Conservation (phyloP, 768 basidiomycete species). For the Suillus bovinus region DNA sequence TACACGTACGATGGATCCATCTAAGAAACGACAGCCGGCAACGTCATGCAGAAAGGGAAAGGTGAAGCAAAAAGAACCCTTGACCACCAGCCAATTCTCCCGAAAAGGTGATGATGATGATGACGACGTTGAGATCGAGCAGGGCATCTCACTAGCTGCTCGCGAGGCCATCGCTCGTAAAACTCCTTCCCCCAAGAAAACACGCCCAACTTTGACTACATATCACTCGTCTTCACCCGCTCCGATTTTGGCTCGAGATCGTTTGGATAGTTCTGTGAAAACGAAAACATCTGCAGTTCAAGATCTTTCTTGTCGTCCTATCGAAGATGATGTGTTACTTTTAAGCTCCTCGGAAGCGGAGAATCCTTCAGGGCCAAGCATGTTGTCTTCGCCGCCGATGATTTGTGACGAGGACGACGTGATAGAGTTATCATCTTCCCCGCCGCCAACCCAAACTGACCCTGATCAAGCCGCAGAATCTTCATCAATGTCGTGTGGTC, state of each 20-base stretch:
- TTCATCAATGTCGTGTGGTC: not conserved
- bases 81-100: slow-evolving; percentile 43
- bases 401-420: slow-evolving; percentile 21
- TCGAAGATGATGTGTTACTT: not conserved
- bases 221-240: slow-evolving; percentile 18
- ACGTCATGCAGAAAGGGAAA: slow-evolving; percentile 23
- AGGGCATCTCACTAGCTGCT: slow-evolving; percentile 31
- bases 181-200: slow-evolving; percentile 10
- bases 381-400: slow-evolving; percentile 26
- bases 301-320: not conserved
- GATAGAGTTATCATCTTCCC: slow-evolving; percentile 35
- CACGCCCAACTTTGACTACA: slow-evolving; percentile 11
- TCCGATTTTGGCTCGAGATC: not conserved
- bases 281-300: not conserved
- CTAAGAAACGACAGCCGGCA: slow-evolving; percentile 21
- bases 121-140: slow-evolving; percentile 57
- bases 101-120: slow-evolving; percentile 51
- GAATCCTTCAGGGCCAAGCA: slow-evolving; percentile 12
- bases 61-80: slow-evolving; percentile 24
- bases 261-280: not conserved
- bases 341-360: slow-evolving; percentile 4
- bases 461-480: not conserved
- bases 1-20: slow-evolving; percentile 42
- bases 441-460: slow-evolving; percentile 1
- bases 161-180: slow-evolving; percentile 7